Base-by-base conservation (phyloP, 2,329 filamentous ascomycete genomes). In the Xylariaceae sp. region DNA sequence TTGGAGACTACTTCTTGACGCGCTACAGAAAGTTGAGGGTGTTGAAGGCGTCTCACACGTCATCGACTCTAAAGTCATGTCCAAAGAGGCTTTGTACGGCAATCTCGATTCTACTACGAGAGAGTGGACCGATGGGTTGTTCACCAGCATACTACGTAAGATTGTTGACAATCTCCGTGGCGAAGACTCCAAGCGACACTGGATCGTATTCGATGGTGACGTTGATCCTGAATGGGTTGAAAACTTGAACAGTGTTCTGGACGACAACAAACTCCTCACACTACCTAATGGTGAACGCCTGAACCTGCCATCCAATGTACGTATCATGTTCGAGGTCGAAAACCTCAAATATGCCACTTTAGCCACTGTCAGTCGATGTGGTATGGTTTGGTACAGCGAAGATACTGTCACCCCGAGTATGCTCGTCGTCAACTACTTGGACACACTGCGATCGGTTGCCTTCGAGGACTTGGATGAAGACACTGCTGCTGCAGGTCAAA, bases 371-470 rank as follows among this genome's bases (percentile, higher is more conserved):
- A 94, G 88, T 83, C 90, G 93, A 71, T 99, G 93, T 66, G 93
- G 93, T 77, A 99, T 99, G 93, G 94, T 99, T 12, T 99, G 93
- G 93, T 98, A 97, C 71, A 98, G 90, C 64, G 92, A 96, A 60
- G 94, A 98, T 62, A 97, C 91, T 22, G 92, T 99, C 33, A 92
- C 89, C 23, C 81, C 92, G 1, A 80, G 79, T 55, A 95, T 98
- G 86, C 87, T 97, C 82, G 85, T 97, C 33, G 76, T 82, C 52
- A 88, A 97, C 67, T 96, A 98, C 61, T 79, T 98, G 42, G 82
- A 93, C 49, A 83, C 85, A 37, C 80, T 98, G 32, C 84, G 85
- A 56, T 86, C 82, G 3, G 83, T 88, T 45, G 82, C 88, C 0
- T 96, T 98, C 59, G 93, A 98, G 60, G 93, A 98, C 58, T 74